These are phyloP conservation scores for Cladosporium velox DNA, from an alignment of 2,329 filamentous ascomycete genomes.

Conservation along the genomic window DNA sequence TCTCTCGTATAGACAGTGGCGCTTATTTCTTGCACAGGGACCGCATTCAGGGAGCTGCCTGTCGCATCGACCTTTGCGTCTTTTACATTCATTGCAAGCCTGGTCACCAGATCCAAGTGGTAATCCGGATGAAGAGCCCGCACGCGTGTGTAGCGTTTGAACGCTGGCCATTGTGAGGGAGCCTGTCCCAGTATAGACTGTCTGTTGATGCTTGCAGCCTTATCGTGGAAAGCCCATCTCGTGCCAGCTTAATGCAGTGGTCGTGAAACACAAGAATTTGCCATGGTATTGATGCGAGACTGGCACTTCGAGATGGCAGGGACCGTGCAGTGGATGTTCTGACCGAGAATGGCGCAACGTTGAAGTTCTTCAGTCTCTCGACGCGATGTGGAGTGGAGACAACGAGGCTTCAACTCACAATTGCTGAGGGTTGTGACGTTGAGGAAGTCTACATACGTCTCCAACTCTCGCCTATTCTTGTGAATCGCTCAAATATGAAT, in stretches of 20 bases:
- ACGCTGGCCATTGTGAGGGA: not conserved
- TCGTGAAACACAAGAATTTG: not conserved
- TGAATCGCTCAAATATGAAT: not conserved
- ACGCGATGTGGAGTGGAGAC: not conserved
- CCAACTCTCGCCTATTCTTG: not conserved
- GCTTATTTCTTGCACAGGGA: conserved; percentile 46
- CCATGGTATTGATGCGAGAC: not conserved
- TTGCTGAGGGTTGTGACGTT: not conserved
- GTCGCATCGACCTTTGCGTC: conserved; percentile 33
- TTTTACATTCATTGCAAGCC: conserved; percentile 34
- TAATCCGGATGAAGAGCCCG: not conserved
- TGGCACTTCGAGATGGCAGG: not conserved
- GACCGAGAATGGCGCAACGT: not conserved
- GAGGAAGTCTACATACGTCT: not conserved
- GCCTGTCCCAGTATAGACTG: not conserved
- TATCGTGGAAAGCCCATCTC: not conserved
- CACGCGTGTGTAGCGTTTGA: not conserved
- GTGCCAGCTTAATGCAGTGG: not conserved
- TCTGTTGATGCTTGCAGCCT: not conserved
- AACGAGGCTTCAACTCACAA: not conserved
- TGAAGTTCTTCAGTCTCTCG: not conserved
- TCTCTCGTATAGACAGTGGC: conserved; percentile 54
- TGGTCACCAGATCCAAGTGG: conserved; percentile 25
- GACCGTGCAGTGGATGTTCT: not conserved
- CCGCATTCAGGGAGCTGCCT: conserved; percentile 42